Percentiles rank a stretch among this genome's conserved stretches.
phyloP scores from a whole-genome alignment of 1,139 yeast genomes.

The Geotrichum bryndzae region DNA sequence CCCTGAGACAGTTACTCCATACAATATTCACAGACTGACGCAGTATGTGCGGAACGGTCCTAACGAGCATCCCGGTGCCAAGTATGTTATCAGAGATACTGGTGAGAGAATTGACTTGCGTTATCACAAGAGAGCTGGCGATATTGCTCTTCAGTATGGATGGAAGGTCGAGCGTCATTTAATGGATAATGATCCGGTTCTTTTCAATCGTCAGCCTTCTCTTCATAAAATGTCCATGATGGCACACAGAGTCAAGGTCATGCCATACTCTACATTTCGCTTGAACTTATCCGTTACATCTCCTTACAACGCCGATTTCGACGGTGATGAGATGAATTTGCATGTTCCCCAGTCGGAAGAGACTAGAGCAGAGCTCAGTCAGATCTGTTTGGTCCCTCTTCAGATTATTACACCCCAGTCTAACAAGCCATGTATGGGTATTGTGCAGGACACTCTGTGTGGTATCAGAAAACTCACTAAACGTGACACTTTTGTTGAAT shows the following conservation, averaged over 20 bases:
- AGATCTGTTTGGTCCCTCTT: slow-evolving; percentile 92
- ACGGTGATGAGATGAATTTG: slow-evolving; percentile 99
- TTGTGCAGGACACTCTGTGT: slow-evolving; percentile 96
- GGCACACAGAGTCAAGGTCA: slow-evolving; percentile 98
- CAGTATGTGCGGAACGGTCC: slow-evolving; percentile 96
- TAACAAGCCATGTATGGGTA: slow-evolving; percentile 99
- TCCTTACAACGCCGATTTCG: slow-evolving; percentile 99
- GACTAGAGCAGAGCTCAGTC: slow-evolving; percentile 91
- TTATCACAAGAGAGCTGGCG: slow-evolving; percentile 97
- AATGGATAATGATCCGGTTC: slow-evolving; percentile 94
- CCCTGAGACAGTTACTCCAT: slow-evolving; percentile 97
- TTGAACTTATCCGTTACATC: slow-evolving; percentile 94
- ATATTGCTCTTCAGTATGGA: slow-evolving; percentile 93
- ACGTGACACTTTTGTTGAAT: slow-evolving; percentile 81
- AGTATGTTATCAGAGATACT: slow-evolving; percentile 93
- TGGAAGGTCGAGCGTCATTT: slow-evolving; percentile 99
- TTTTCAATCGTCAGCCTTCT: slow-evolving; percentile 98
- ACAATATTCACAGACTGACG: slow-evolving; percentile 86
- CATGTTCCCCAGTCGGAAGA: slow-evolving; percentile 99
- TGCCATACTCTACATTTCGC: slow-evolving; percentile 98
- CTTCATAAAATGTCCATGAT: slow-evolving; percentile 99
- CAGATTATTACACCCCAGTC: slow-evolving; percentile 98
- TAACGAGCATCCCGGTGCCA: slow-evolving; percentile 98
- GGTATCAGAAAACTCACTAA: slow-evolving; percentile 94
- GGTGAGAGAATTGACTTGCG: slow-evolving; percentile 98